These are phyloP conservation scores for Pseudogymnoascus sp. DNA, from an alignment of 2,329 filamentous ascomycete genomes.

Conservation along the genomic window DNA sequence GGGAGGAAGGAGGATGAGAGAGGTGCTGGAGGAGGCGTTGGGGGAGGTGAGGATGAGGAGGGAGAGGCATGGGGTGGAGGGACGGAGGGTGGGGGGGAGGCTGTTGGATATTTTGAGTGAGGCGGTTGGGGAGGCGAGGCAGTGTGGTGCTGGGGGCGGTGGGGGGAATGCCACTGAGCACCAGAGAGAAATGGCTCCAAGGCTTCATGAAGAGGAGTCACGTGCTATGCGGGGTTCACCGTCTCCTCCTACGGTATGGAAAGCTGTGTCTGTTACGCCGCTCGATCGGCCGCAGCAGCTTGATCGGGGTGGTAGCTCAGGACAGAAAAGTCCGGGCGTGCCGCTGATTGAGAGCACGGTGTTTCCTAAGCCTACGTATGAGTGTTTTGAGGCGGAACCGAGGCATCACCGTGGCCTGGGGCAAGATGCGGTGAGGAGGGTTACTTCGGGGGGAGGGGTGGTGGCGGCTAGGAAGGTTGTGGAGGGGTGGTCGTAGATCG, in stretches of 20 bases:
- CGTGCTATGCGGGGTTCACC: not conserved
- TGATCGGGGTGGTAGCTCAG: not conserved
- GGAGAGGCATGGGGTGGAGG: constrained; percentile 2
- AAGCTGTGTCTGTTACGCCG: not conserved
- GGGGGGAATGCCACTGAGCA: not conserved
- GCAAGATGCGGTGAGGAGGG: not conserved
- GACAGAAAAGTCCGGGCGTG: not conserved
- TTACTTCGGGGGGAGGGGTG: not conserved
- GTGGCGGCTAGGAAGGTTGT: not conserved
- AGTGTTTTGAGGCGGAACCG: not conserved
- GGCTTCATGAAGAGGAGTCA: not conserved
- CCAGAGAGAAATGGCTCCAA: not conserved
- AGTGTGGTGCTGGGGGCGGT: not conserved
- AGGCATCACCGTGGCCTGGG: not conserved
- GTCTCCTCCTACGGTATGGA: not conserved
- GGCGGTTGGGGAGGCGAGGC: not conserved
- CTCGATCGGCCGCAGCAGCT: not conserved
- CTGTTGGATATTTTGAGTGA: constrained; percentile 19
- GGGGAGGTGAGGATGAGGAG: constrained; percentile 15
- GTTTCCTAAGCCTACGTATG: not conserved
- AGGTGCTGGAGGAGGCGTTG: too few relatives aligned
- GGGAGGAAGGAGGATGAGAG: too few relatives aligned
- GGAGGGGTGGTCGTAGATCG: not conserved
- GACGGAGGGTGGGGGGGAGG: constrained; percentile 15
- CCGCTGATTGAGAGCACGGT: not conserved